These are phyloP conservation scores for Thyridium curvatum DNA, from an alignment of 2,329 filamentous ascomycete species.

Conservation along the genomic window DNA sequence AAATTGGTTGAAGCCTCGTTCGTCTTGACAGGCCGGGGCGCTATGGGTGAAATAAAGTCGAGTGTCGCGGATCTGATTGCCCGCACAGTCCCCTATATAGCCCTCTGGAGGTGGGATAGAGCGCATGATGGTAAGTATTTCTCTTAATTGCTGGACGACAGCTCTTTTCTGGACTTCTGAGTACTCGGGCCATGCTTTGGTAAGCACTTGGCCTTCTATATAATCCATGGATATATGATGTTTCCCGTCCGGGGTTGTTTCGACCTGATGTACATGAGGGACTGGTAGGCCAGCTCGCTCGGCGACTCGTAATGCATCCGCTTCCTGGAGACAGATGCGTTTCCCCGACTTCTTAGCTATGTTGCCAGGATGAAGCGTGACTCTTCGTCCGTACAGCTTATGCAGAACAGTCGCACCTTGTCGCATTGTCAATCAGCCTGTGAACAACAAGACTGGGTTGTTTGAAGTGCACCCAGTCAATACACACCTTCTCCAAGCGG, in stretches of 20 bases:
- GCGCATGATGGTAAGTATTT: conserved; percentile 16
- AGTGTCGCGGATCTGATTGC: conserved; percentile 17
- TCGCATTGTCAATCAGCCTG: too few species aligned
- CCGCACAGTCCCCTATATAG: conserved; percentile 18
- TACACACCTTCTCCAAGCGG: too few species aligned
- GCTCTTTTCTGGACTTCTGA: conserved; percentile 12
- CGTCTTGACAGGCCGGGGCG: conserved; percentile 12
- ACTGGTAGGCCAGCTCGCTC: conserved; percentile 11
- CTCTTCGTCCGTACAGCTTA: conserved; percentile 12
- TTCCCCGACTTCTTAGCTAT: conserved; percentile 18
- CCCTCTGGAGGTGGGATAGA: conserved; percentile 11
- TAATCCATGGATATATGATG: conserved; percentile 17
- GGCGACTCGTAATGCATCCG: conserved; percentile 16
- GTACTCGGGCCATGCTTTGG: conserved; percentile 17
- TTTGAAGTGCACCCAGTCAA: too few species aligned
- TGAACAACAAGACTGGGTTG: too few species aligned
- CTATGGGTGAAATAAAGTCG: conserved; percentile 13
- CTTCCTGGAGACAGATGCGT: conserved; percentile 15
- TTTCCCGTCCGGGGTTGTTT: conserved; percentile 10
- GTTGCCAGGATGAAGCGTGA: conserved; percentile 13
- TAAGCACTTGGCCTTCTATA: conserved; percentile 16
- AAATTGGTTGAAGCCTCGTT: conserved; percentile 17
- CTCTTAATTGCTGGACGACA: conserved; percentile 15
- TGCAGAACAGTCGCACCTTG: conserved; percentile 9
- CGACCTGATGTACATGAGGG: conserved; percentile 11